Evolutionary conservation across 2,329 filamentous ascomycete genomes (phyloP).

Genomic region (Ophiocordyceps polyrhachis-furcata): DNA sequence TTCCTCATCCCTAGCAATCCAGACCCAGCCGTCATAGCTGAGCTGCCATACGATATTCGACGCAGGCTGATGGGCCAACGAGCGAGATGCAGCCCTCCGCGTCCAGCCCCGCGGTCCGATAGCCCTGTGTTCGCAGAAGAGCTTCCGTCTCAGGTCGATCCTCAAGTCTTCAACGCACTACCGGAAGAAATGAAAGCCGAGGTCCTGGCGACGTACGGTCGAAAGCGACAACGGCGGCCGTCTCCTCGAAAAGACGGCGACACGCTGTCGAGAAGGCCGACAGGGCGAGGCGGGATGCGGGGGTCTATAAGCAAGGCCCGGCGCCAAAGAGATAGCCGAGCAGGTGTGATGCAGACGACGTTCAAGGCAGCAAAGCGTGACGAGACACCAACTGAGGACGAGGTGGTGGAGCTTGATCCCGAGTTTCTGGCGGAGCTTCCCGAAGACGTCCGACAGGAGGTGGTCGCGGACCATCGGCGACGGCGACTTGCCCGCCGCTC

Average conservation of each 20-base stretch:
- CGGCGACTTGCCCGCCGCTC: slow-evolving; percentile 38
- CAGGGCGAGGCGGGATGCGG: slow-evolving; percentile 34
- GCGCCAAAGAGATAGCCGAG: slow-evolving; percentile 32
- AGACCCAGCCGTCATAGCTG: slow-evolving; percentile 64
- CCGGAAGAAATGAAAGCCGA: slow-evolving; percentile 77
- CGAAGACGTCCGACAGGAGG: slow-evolving; percentile 58
- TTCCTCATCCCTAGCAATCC: slow-evolving; percentile 76
- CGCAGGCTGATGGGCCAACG: slow-evolving; percentile 49
- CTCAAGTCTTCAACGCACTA: slow-evolving; percentile 63
- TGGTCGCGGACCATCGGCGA: slow-evolving; percentile 50
- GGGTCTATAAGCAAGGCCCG: slow-evolving; percentile 25
- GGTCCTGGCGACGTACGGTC: slow-evolving; percentile 52
- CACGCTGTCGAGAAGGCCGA: slow-evolving; percentile 30
- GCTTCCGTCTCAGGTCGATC: slow-evolving; percentile 67
- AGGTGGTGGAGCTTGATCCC: slow-evolving; percentile 36
- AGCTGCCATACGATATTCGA: slow-evolving; percentile 69
- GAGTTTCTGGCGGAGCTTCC: slow-evolving; percentile 71
- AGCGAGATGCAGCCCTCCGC: slow-evolving; percentile 7
- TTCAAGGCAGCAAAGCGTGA: slow-evolving; percentile 33
- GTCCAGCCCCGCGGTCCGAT: slow-evolving; percentile 14
- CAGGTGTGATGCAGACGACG: slow-evolving; percentile 53
- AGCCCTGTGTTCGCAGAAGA: slow-evolving; percentile 18
- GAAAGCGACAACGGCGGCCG: slow-evolving; percentile 19
- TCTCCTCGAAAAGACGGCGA: slow-evolving; percentile 38
- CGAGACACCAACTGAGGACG: slow-evolving; percentile 12